Base-by-base conservation (phyloP, 1,284 basidiomycete species). In the Naganishia cerealis region DNA sequence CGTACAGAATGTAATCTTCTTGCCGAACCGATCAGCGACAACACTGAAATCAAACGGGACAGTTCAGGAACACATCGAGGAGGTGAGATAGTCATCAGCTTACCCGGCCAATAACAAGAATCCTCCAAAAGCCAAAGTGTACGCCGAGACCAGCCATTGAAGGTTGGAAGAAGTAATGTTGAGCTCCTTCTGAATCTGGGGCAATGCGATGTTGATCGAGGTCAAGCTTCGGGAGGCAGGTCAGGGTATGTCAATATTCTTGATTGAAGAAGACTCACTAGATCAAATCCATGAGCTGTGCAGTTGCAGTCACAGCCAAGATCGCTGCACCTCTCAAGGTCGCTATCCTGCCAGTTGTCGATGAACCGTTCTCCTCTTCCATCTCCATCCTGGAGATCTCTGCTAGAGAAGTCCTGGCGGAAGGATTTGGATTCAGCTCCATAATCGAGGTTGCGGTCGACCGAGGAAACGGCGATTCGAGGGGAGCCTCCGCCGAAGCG, bases 11-110 rank as follows among this genome's bases (percentile, higher is more conserved):
- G 77, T 73, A 7, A 59, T 39, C 36, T 73, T 72, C 33, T 76
- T 73, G 3, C 78, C 78, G 48, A 76, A 75, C 29, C 77, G 72
- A 66, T 81, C 79, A 0, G 79, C 78, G 56, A 81, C 71, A 1
- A 63, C 61, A 29, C 61, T 63, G 48, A 16, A 38, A 53, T 21
- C 9, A 12, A 7, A 5, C 21, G 59, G 21, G 10, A 40, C 16
- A 8, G 15, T 10, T 46, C 21, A 50, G 21, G 46, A 50, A 18
- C 15, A 24, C 21, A 24, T 15, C 26, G 16, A 40, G 21, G 3
- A 33, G 43, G 16, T 16, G n/a, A 33, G 12, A 39, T 16, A 12
- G 39, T 3, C 12, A 39, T 21, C 33, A 39, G 13, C 21, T 40
- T 73, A 75, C 12, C 79, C 79, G 0, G 70, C 66, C 1, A 79